Evolutionary conservation across 306 rosid genomes (phyloP), one percentile per base, ranked within the genome.

Genomic region (Sechiopsis laciniata): DNA sequence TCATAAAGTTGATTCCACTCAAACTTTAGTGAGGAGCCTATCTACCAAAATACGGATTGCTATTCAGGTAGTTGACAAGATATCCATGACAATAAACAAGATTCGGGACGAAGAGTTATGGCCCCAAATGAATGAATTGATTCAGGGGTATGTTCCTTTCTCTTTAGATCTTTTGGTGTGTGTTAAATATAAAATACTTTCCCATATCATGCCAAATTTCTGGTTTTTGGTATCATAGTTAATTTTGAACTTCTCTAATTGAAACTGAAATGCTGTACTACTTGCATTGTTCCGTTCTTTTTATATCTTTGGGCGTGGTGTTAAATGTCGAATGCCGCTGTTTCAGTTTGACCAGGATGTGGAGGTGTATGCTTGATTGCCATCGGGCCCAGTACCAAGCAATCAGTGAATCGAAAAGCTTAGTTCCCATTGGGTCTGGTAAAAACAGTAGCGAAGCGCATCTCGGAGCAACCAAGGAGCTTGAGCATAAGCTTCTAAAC

Each of bases 351-450:
- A 78, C 87, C 71, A 76, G 83, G 84, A 95, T 95, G 99, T 95
- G 99, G 99, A 89, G 82, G 80, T 85, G 84, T 77, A 95, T 95
- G 99, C 93, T 91, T 16, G 97, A 91, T 67, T 95, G 99, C 77
- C 99, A 95, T 82, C 95, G 62, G 76, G 85, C 42, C 70, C 99
- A 95, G 80, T 77, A 86, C 74, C 83, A 82, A 87, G 96, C 87
- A 35, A 85, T 95, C 68, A 87, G 84, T 86, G 99, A 95, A 85
- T 96, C 97, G 55, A 85, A 88, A 84, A 88, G 89, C 54, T 83
- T 91, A 78, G 92, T 91, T 79, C 78, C 87, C 12, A 76, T 89
- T 63, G 93, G 95, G 79, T 89, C 91, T 40, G 86, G 96, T 78
- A 91, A 85, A 81, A 95, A 77, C 77, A 65, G 72, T 2, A 83